Percentiles rank a stretch among this genome's conserved stretches.
Evolutionary conservation across 202 grass and related monocot species (phyloP).

Genomic region (Panicum virgatum): DNA sequence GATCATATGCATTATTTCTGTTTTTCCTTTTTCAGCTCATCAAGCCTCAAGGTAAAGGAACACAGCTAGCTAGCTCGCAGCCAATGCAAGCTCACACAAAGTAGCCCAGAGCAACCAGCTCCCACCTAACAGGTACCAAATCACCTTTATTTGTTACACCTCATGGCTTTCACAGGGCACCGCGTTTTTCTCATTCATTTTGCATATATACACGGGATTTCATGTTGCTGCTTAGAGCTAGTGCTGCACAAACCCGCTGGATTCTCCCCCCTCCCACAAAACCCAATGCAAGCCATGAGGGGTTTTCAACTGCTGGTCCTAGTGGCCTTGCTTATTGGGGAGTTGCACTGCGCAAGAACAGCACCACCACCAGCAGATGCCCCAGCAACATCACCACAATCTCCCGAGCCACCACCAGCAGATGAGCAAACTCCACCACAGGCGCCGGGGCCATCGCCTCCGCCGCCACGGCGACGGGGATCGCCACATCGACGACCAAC

Average conservation of each 20-base stretch:
- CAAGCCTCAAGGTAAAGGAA: too few species aligned
- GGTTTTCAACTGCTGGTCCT: not conserved
- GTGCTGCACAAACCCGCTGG: too few species aligned
- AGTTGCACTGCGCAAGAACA: constrained; percentile 18
- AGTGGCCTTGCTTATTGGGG: constrained; percentile 14
- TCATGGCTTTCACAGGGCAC: not conserved
- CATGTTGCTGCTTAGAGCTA: not conserved
- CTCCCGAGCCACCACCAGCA: constrained; percentile 6
- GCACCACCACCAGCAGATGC: not conserved
- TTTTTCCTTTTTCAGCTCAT: not conserved
- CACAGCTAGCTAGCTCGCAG: too few species aligned
- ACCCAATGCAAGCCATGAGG: constrained; percentile 1
- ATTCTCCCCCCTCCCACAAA: too few species aligned
- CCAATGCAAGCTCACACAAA: constrained; percentile 35
- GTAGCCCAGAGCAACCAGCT: not conserved
- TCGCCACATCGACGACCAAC: not conserved
- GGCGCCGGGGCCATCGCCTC: not conserved
- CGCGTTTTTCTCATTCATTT: not conserved
- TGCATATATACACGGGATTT: constrained; percentile 18
- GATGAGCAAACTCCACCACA: not conserved
- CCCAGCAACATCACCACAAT: not conserved
- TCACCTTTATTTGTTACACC: constrained; percentile 1
- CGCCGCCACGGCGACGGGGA: not conserved
- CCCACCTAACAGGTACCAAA: constrained; percentile 27
- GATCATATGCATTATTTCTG: not conserved